phyloP scores from a whole-genome alignment of 2,329 filamentous ascomycete species.

The Claviceps sp. region DNA sequence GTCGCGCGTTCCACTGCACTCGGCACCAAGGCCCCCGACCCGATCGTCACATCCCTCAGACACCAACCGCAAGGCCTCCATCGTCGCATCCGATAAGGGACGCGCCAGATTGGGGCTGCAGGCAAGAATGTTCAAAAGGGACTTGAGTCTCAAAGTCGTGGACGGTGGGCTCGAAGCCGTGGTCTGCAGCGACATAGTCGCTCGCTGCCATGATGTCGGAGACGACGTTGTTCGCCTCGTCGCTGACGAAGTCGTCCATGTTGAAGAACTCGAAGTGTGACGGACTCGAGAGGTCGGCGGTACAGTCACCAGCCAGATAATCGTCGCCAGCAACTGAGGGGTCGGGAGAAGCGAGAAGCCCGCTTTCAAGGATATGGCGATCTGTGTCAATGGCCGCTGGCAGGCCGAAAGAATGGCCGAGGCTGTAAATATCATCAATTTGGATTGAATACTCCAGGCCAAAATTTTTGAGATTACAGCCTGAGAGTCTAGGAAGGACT shows the following conservation, averaged over 20 bases:
- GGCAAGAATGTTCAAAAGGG: constrained; percentile 54
- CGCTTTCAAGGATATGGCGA: constrained; percentile 64
- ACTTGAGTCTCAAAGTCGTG: constrained; percentile 46
- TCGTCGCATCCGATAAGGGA: constrained; percentile 61
- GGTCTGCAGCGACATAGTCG: constrained; percentile 38
- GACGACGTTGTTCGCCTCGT: constrained; percentile 32
- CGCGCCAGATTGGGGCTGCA: constrained; percentile 63
- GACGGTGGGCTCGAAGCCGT: constrained; percentile 38
- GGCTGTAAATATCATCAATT: constrained; percentile 51
- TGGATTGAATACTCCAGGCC: constrained; percentile 39
- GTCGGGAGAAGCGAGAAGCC: constrained; percentile 62
- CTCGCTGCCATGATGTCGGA: constrained; percentile 35
- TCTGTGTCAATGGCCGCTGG: constrained; percentile 57
- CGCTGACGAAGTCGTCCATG: constrained; percentile 42
- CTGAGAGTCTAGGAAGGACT: constrained; percentile 30
- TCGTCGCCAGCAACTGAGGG: constrained; percentile 51
- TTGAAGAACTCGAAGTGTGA: constrained; percentile 34
- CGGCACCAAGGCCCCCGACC: constrained; percentile 25
- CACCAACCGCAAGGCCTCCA: constrained; percentile 59
- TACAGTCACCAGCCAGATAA: constrained; percentile 51
- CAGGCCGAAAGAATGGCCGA: constrained; percentile 55
- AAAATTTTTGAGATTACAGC: constrained; percentile 25
- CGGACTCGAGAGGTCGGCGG: constrained; percentile 29
- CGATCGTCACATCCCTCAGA: constrained; percentile 41
- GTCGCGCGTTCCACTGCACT: constrained; percentile 24